Conservation (phyloP, 148 eudicot genomes). For the Beta vulgaris region DNA sequence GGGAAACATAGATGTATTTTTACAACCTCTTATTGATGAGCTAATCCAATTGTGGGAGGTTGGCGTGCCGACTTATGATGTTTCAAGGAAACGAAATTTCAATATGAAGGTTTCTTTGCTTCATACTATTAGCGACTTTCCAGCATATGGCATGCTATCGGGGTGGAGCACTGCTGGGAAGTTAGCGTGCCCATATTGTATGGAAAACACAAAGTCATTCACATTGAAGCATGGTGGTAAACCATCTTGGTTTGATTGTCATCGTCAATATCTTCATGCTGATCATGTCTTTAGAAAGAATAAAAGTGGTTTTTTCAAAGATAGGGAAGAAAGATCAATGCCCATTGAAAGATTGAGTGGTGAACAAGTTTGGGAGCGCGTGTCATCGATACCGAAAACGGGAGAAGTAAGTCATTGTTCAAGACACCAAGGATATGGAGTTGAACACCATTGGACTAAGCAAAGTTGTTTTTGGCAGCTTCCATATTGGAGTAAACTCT, state of each 20-base stretch:
- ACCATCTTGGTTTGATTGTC: conserved; percentile 10
- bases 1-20: no score
- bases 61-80: no score
- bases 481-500: no score
- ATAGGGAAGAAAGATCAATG: not conserved
- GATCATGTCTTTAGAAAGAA: not conserved
- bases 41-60: no score
- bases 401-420: no score
- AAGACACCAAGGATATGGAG: not conserved
- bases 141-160: conserved; percentile 9
- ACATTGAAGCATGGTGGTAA: not conserved
- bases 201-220: not conserved
- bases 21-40: no score
- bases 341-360: not conserved
- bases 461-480: conserved; percentile 6
- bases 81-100: no score
- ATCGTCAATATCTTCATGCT: not conserved
- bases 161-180: conserved; percentile 5
- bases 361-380: conserved; percentile 4
- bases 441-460: not conserved
- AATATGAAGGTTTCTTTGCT: no score
- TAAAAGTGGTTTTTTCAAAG: not conserved
- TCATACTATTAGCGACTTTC: conserved; percentile 3
- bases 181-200: conserved; percentile 7
- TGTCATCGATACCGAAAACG: not conserved